Percentiles rank a stretch among this genome's conserved stretches.
Conservation (phyloP, 75 land plant species). For the Azolla pinnata region DNA sequence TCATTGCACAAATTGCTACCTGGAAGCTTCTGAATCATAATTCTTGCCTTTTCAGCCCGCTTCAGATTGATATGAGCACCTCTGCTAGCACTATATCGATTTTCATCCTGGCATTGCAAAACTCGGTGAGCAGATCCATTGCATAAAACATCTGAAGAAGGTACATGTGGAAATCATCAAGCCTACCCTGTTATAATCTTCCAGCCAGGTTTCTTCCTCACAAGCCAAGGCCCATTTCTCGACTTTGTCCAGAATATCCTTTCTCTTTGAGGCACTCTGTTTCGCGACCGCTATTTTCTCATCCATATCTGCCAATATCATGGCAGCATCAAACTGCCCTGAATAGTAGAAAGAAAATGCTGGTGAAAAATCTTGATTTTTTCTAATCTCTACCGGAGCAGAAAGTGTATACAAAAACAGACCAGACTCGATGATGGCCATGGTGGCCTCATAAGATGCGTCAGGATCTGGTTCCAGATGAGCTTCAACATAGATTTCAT, state of each 20-base stretch:
- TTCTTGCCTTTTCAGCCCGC: slow-evolving; percentile 62
- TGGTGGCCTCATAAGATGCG: background rate
- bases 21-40: slow-evolving; percentile 54
- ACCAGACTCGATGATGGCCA: slow-evolving; percentile 1
- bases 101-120: slow-evolving; percentile 42
- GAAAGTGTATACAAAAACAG: too few species aligned
- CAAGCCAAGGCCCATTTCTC: slow-evolving; percentile 68
- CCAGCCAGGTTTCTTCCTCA: slow-evolving; percentile 83
- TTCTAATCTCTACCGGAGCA: too few species aligned
- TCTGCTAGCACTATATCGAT: slow-evolving; percentile 54
- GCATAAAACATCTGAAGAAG: too few species aligned
- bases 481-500: slow-evolving; percentile 1
- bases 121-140: too few species aligned
- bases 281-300: slow-evolving; percentile 46
- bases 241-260: slow-evolving; percentile 67
- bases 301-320: slow-evolving; percentile 48
- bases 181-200: slow-evolving; percentile 73
- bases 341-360: background rate
- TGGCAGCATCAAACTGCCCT: slow-evolving; percentile 62
- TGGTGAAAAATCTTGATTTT: background rate
- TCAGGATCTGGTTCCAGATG: slow-evolving; percentile 7
- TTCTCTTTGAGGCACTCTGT: slow-evolving; percentile 48
- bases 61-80: slow-evolving; percentile 63
- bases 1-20: slow-evolving; percentile 10
- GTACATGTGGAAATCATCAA: slow-evolving; percentile 1